Percentiles rank a stretch among this genome's conserved stretches.
Conservation (phyloP, 805 yeast species). For the Saccharomycopsis microspora region DNA sequence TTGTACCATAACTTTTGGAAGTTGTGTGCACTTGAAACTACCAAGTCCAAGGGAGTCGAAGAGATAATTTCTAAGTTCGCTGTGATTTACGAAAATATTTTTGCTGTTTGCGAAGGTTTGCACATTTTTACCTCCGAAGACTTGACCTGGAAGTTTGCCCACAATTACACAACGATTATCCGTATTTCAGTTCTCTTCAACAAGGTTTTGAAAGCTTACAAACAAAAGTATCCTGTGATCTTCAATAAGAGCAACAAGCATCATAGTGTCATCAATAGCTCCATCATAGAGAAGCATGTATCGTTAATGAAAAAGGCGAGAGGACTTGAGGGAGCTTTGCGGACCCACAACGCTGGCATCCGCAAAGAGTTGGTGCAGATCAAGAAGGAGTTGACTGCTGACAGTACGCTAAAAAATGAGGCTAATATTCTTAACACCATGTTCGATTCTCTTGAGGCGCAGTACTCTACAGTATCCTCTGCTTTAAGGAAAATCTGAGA, state of each 20-base stretch:
- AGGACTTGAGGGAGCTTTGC: too few relatives aligned
- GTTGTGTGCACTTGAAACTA: not conserved
- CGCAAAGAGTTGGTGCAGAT: too few relatives aligned
- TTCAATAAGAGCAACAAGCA: not conserved
- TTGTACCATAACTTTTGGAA: slow-evolving; percentile 5
- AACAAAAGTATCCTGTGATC: not conserved
- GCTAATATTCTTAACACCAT: not conserved
- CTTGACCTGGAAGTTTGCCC: slow-evolving; percentile 4
- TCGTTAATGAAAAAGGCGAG: not conserved
- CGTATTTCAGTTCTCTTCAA: not conserved
- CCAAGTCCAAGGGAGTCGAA: not conserved
- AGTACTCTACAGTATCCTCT: not conserved
- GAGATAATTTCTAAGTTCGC: not conserved
- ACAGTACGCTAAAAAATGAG: not conserved
- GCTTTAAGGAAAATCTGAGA: not conserved
- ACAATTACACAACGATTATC: not conserved
- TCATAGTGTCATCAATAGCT: not conserved
- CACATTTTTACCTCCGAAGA: too few relatives aligned
- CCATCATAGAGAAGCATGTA: not conserved
- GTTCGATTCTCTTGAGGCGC: not conserved
- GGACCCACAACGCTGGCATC: too few relatives aligned
- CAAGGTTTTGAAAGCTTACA: not conserved
- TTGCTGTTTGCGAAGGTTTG: not conserved
- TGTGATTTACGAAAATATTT: not conserved
- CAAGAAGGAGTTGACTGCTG: not conserved